A percentile compares a stretch with the other conserved stretches of the same genome.
These are phyloP conservation scores for Fusarium concolor DNA, from an alignment of 2,329 filamentous ascomycete species.

Conservation along the genomic window DNA sequence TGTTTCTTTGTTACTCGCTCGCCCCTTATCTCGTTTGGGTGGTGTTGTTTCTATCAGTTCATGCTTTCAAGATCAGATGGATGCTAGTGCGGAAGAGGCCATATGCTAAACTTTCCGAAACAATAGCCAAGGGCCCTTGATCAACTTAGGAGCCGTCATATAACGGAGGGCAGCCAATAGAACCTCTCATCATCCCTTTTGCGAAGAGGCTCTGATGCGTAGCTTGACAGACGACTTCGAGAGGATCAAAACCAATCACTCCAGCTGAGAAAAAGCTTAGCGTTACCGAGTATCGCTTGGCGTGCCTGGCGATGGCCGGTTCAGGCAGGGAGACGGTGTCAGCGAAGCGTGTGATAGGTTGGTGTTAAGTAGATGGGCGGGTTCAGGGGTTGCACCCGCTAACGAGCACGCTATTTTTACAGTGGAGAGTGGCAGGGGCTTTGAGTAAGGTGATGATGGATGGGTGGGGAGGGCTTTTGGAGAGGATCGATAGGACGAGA, in stretches of 20 bases:
- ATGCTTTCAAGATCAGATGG: conserved; percentile 16
- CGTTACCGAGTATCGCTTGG: conserved; percentile 14
- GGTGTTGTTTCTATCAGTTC: conserved; percentile 16
- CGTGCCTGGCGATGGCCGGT: conserved; percentile 25
- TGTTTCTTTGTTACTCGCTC: conserved; percentile 6
- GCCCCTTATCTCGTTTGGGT: neutral
- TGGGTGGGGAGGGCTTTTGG: no score
- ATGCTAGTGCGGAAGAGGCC: conserved; percentile 1
- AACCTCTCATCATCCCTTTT: neutral
- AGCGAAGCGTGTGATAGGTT: conserved; percentile 2
- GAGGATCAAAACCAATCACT: conserved; percentile 23
- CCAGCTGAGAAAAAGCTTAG: conserved; percentile 23
- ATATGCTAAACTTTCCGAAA: conserved; percentile 32
- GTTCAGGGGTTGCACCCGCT: conserved; percentile 21
- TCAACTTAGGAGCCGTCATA: neutral
- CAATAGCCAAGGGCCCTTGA: conserved; percentile 14
- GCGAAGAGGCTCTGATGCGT: conserved; percentile 21
- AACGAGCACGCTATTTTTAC: conserved; percentile 14
- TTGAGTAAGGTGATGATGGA: neutral
- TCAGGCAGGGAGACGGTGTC: conserved; percentile 25
- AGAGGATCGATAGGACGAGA: conserved; percentile 4
- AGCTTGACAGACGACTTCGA: conserved; percentile 6
- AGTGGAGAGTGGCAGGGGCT: conserved; percentile 8
- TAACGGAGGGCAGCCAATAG: conserved; percentile 1
- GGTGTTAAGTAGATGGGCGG: neutral